A percentile compares a stretch with the other conserved stretches of the same genome.
phyloP scores from a whole-genome alignment of 1,284 basidiomycete species.

The Fomitopsis schrenkii region DNA sequence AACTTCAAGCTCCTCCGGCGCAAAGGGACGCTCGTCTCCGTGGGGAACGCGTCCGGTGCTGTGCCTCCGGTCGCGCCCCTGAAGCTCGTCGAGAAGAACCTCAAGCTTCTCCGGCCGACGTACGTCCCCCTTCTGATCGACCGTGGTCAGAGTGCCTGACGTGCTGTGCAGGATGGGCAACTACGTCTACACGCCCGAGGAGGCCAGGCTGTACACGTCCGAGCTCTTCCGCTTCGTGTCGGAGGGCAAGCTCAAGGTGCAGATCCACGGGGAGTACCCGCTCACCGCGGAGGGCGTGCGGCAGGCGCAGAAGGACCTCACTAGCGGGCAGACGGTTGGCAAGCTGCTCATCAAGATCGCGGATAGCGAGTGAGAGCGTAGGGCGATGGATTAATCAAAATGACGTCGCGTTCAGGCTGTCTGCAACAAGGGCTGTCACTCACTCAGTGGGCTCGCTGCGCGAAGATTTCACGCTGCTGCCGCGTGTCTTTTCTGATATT shows the following conservation, averaged over 20 bases:
- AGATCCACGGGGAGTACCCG: constrained; percentile 76
- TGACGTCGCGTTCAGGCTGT: background rate
- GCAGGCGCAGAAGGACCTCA: constrained; percentile 80
- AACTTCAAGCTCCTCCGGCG: constrained; percentile 80
- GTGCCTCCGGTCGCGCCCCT: constrained; percentile 72
- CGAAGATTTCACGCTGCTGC: background rate
- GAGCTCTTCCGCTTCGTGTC: constrained; percentile 66
- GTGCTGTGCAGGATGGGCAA: constrained; percentile 43
- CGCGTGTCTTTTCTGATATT: background rate
- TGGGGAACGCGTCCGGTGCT: constrained; percentile 90
- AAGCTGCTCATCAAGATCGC: constrained; percentile 73
- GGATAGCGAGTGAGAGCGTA: constrained; percentile 13
- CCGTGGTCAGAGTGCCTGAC: background rate
- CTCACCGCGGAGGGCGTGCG: constrained; percentile 81
- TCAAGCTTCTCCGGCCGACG: constrained; percentile 77
- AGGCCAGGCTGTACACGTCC: constrained; percentile 62
- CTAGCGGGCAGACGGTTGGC: constrained; percentile 72
- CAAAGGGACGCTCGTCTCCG: constrained; percentile 84
- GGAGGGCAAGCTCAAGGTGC: constrained; percentile 63
- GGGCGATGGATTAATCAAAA: background rate
- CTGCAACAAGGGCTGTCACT: background rate
- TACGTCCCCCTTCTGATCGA: constrained; percentile 31
- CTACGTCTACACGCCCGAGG: constrained; percentile 72
- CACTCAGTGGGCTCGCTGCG: background rate
- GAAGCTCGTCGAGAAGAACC: constrained; percentile 79